These are phyloP conservation scores for Plasmodium coatneyi DNA, from an alignment of 169 alveolate species.

Conservation along the genomic window DNA sequence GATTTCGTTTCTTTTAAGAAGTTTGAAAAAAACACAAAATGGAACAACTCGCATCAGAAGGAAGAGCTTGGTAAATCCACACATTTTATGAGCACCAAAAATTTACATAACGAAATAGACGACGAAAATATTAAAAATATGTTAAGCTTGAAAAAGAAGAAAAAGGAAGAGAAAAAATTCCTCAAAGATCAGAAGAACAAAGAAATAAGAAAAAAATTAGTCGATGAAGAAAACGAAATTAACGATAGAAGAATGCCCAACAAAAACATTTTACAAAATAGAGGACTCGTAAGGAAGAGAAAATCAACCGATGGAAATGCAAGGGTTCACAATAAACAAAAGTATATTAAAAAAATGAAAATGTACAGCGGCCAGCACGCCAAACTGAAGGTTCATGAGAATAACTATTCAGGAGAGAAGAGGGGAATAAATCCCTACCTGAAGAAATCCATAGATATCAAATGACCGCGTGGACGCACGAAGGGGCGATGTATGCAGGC, in stretches of 20 bases:
- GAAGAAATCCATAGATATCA: slow-evolving; percentile 83
- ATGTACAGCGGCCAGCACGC: slow-evolving; percentile 79
- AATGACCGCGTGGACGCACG: not conserved
- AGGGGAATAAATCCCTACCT: slow-evolving; percentile 87
- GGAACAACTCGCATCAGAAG: not conserved
- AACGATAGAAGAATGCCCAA: slow-evolving; percentile 73
- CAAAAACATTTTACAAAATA: slow-evolving; percentile 89
- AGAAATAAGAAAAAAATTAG: slow-evolving; percentile 76
- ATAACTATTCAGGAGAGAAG: slow-evolving; percentile 87
- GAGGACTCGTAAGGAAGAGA: slow-evolving; percentile 93
- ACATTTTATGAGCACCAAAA: not conserved
- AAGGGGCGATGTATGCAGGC: not conserved
- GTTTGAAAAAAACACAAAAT: slow-evolving; percentile 64
- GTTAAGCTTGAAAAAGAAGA: slow-evolving; percentile 72
- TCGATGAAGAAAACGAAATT: slow-evolving; percentile 76
- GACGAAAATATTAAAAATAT: slow-evolving; percentile 76
- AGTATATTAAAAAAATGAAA: slow-evolving; percentile 90
- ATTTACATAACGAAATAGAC: slow-evolving; percentile 21
- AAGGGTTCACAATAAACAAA: slow-evolving; percentile 92
- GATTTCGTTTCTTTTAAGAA: slow-evolving; percentile 75
- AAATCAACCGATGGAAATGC: slow-evolving; percentile 95
- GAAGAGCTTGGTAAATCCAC: slow-evolving; percentile 51
- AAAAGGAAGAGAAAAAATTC: slow-evolving; percentile 61
- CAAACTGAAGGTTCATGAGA: slow-evolving; percentile 79
- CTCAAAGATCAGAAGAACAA: slow-evolving; percentile 32